Evolutionary conservation across 2,329 filamentous ascomycete species (phyloP), one percentile per base, ranked within the genome.

Genomic region (Rasamsonia emersonii): DNA sequence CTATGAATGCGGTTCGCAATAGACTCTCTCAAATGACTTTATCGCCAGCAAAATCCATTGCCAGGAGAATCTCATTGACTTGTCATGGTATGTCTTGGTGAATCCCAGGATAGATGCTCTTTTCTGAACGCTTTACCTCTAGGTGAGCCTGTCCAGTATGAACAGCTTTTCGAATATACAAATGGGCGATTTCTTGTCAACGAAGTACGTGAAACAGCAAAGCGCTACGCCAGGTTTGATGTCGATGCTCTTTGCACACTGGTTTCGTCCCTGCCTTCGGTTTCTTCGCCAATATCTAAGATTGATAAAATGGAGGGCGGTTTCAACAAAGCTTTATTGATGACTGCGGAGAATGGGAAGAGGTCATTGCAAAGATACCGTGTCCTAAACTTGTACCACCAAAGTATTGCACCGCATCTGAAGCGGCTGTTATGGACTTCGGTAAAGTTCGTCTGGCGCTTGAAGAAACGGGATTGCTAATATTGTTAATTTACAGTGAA

Each of bases 231-330:
- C 16, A 39, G 39, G 9, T 56, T 56, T 30, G 42, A 55, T 24
- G 9, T 54, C 9, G 43, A 53, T 21, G 42, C 38, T 28, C 44
- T 58, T 5, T 57, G 52, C 24, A 38, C 38, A 0, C 28, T 51
- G 30, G 51, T 45, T 23, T 45, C 47, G 11, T 34, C 41, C 4
- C 24, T 41, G 11, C 39, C 44, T 3, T 30, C 17, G 16, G 26
- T 35, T 15, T 36, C 28, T 11, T 55, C 49, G 5, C 41, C 45
- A 3, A 41, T 55, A 17, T 31, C 24, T 9, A 41, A 41, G 4
- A 48, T 56, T 14, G 52, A 54, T 17, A 58, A 59, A 24, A 38
- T 53, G 31, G 46, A 52, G 28, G 45, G 49, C 1, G 44, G 45
- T 6, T 49, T 50, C 30, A 50, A 39, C 35, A 53, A 49, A 35